A percentile compares a stretch with the other conserved stretches of the same genome.
phyloP scores from a whole-genome alignment of 192 early-diverging fungal species.

The Helicostylum pulchrum region DNA sequence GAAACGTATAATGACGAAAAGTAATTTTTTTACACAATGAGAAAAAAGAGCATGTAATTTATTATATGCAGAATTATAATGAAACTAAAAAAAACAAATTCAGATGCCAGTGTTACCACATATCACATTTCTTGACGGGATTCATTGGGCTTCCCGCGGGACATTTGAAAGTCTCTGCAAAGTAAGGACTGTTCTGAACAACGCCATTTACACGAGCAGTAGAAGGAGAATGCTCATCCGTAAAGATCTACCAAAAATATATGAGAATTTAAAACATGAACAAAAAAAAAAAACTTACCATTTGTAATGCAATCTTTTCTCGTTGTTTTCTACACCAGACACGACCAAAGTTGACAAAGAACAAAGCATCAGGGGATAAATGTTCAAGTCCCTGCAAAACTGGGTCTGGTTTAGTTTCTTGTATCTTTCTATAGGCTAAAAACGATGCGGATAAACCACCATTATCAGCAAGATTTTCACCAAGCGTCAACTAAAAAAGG shows the following conservation, averaged over 20 bases:
- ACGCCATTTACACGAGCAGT: slow-evolving; percentile 65
- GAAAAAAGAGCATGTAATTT: too few relatives aligned
- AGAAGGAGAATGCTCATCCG: slow-evolving; percentile 64
- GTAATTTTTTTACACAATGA: too few relatives aligned
- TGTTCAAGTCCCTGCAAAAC: slow-evolving; percentile 44
- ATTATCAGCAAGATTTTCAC: slow-evolving; percentile 71
- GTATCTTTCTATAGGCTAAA: slow-evolving; percentile 38
- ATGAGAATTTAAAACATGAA: neutral
- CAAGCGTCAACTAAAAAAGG: slow-evolving; percentile 41
- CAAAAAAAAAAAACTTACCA: neutral
- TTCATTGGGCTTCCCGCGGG: slow-evolving; percentile 58
- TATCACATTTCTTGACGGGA: slow-evolving; percentile 51
- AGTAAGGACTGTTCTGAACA: slow-evolving; percentile 56
- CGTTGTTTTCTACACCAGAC: slow-evolving; percentile 57
- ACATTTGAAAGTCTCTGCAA: slow-evolving; percentile 68
- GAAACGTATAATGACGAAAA: too few relatives aligned
- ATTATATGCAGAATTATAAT: too few relatives aligned
- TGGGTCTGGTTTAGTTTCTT: slow-evolving; percentile 24
- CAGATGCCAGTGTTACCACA: slow-evolving; percentile 22
- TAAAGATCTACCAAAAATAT: slow-evolving; percentile 38
- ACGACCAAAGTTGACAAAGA: slow-evolving; percentile 61
- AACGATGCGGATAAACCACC: slow-evolving; percentile 54
- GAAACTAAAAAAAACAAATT: too few relatives aligned
- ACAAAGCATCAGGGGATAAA: slow-evolving; percentile 52
- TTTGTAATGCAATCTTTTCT: slow-evolving; percentile 24